Conservation (phyloP, 192 early-diverging fungal genomes). For the Jimgerdemannia lactiflua region DNA sequence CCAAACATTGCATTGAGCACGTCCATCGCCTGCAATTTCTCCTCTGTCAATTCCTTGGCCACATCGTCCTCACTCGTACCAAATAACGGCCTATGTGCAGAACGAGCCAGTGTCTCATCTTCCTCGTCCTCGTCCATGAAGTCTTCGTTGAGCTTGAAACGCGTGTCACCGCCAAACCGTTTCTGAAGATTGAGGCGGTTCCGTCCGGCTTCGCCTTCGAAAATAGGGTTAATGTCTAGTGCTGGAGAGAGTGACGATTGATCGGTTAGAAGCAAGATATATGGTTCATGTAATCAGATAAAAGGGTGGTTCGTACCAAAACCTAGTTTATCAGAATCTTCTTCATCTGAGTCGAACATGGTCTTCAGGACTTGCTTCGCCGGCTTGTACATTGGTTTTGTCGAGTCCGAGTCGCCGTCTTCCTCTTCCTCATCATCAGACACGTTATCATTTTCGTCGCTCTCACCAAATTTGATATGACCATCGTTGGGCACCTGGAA, state of each 20-base stretch:
- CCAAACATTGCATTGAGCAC: constrained; percentile 52
- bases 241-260: constrained; percentile 13
- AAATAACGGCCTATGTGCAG: neutral
- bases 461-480: neutral
- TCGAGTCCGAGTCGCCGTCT: neutral
- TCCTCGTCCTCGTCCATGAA: constrained; percentile 42
- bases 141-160: constrained; percentile 48
- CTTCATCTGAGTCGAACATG: constrained; percentile 49
- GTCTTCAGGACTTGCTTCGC: constrained; percentile 1
- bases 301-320: constrained; percentile 7
- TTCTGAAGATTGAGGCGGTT: constrained; percentile 45
- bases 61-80: constrained; percentile 33
- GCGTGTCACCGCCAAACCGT: constrained; percentile 42
- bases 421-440: neutral
- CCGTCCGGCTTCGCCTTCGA: constrained; percentile 47
- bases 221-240: constrained; percentile 45
- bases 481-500: neutral
- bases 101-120: neutral
- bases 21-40: constrained; percentile 46
- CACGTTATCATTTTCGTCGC: neutral
- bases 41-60: constrained; percentile 27
- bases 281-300: neutral
- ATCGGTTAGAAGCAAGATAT: neutral
- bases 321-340: constrained; percentile 20
- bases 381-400: neutral